A percentile compares a stretch with the other conserved stretches of the same genome.
These are phyloP conservation scores for Chloranthus sessilifolius DNA, from an alignment of 164 flowering plant genomes.

Conservation along the genomic window DNA sequence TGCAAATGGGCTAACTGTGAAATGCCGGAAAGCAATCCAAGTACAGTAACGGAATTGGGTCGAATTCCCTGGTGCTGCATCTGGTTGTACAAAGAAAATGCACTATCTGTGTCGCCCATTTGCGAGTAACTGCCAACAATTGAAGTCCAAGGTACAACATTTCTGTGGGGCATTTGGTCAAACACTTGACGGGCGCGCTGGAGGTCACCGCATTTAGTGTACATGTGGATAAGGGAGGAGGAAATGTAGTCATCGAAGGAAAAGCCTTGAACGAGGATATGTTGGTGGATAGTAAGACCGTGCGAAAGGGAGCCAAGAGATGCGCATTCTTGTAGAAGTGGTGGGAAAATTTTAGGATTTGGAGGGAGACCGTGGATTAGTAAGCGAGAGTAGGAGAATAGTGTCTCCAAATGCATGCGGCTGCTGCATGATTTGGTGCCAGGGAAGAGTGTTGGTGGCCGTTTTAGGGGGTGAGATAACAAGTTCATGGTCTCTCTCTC, in stretches of 20 bases:
- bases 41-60: conserved; percentile 60
- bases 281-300: conserved; percentile 59
- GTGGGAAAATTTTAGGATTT: conserved; percentile 56
- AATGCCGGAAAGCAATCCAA: conserved; percentile 49
- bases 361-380: conserved; percentile 29
- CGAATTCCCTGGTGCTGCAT: conserved; percentile 47
- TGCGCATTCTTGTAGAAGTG: conserved; percentile 68
- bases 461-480: too few relatives aligned
- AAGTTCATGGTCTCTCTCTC: too few relatives aligned
- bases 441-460: too few relatives aligned
- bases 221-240: conserved; percentile 53
- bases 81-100: conserved; percentile 40
- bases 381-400: conserved; percentile 44
- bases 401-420: too few relatives aligned
- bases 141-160: conserved; percentile 73
- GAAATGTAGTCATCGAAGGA: conserved; percentile 47
- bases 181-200: conserved; percentile 47
- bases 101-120: conserved; percentile 29
- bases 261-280: conserved; percentile 40
- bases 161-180: conserved; percentile 54
- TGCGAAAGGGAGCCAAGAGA: conserved; percentile 31
- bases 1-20: conserved; percentile 24
- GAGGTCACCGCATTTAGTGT: conserved; percentile 34
- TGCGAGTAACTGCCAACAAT: conserved; percentile 66
- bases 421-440: too few relatives aligned